Conservation (phyloP, 1,139 yeast genomes). For the Saccharomyces hybrid region DNA sequence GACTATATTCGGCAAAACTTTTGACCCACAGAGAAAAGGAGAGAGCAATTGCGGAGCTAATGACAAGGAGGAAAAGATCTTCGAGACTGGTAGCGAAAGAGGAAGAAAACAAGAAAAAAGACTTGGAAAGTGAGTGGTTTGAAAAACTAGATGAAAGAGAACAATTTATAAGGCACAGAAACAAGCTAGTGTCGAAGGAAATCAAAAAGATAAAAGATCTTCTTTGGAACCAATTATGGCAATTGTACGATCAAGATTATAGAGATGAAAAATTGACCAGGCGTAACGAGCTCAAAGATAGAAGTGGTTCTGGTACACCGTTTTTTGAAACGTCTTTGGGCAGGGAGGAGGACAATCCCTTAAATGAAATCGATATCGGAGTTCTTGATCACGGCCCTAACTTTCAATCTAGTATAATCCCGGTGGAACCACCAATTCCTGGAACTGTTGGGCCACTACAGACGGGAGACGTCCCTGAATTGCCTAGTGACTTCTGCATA, state of each 20-base stretch:
- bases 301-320: conserved; percentile 2
- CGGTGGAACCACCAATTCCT: conserved; percentile 1
- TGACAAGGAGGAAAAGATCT: conserved; percentile 30
- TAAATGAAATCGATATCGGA: conserved; percentile 11
- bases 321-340: neutral
- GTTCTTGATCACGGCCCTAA: conserved; percentile 14
- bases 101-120: conserved; percentile 28
- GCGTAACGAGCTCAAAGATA: conserved; percentile 3
- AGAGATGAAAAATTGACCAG: conserved; percentile 15
- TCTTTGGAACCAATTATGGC: conserved; percentile 28
- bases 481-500: conserved; percentile 26
- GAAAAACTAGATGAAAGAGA: conserved; percentile 30
- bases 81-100: conserved; percentile 31
- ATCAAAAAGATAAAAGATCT: conserved; percentile 24
- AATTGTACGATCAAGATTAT: conserved; percentile 23
- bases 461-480: conserved; percentile 10
- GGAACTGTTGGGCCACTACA: neutral
- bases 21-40: conserved; percentile 23
- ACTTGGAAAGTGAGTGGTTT: conserved; percentile 22
- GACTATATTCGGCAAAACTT: conserved; percentile 23
- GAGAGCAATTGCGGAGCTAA: conserved; percentile 23
- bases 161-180: conserved; percentile 22
- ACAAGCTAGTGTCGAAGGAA: conserved; percentile 19
- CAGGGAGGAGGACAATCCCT: conserved; percentile 1
- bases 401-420: conserved; percentile 5